Evolutionary conservation across 768 basidiomycete species (phyloP).

Genomic region (Kwoniella heveanensis): DNA sequence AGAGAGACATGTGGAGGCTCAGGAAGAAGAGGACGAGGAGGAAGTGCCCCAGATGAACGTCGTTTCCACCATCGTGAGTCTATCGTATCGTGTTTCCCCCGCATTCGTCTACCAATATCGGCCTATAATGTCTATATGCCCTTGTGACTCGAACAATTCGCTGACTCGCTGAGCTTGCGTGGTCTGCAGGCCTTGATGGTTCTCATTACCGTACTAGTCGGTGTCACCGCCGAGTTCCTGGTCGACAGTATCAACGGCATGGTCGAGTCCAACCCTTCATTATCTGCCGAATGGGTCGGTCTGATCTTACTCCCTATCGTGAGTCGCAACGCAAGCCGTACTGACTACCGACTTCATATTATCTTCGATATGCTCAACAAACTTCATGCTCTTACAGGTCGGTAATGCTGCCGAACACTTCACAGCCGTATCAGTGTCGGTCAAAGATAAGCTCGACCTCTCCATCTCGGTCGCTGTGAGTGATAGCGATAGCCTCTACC

Average conservation of each 20-base stretch:
- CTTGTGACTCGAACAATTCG: too few relatives aligned
- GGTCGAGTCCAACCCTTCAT: conserved; percentile 60
- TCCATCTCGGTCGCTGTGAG: conserved; percentile 89
- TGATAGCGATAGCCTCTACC: background rate
- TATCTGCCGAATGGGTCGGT: conserved; percentile 81
- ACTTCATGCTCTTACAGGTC: conserved; percentile 14
- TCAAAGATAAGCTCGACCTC: conserved; percentile 80
- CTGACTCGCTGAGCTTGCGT: too few relatives aligned
- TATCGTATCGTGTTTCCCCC: too few relatives aligned
- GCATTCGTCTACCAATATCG: too few relatives aligned
- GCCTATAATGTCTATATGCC: too few relatives aligned
- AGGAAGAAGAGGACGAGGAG: conserved; percentile 51
- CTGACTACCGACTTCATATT: too few relatives aligned
- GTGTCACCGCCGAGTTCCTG: conserved; percentile 68
- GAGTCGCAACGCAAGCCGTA: conserved; percentile 18
- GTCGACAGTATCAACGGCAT: conserved; percentile 81
- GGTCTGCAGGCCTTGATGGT: conserved; percentile 38
- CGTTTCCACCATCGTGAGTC: conserved; percentile 41
- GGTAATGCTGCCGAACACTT: conserved; percentile 67
- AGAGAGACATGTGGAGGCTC: conserved; percentile 1
- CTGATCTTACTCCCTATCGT: conserved; percentile 90
- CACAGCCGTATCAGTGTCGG: conserved; percentile 86
- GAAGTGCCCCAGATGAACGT: conserved; percentile 54
- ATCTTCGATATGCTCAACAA: background rate
- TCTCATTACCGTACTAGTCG: conserved; percentile 58